These are phyloP conservation scores for Fusarium sp. DNA, from an alignment of 2,329 filamentous ascomycete genomes.

Conservation along the genomic window DNA sequence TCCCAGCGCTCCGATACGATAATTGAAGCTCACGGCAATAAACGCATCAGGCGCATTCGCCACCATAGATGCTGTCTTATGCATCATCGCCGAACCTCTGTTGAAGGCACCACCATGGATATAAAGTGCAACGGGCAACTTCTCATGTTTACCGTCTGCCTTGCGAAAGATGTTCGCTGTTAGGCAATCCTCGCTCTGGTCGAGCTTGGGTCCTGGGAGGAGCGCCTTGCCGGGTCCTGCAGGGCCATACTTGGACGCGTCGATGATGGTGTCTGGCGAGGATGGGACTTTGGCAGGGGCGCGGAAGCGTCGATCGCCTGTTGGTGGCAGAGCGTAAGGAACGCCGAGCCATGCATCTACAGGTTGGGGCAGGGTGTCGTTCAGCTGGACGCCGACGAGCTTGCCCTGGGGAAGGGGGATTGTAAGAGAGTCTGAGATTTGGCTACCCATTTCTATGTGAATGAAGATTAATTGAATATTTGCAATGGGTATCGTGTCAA, in stretches of 20 bases:
- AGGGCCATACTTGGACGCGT: constrained; percentile 54
- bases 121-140: constrained; percentile 63
- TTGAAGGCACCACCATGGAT: constrained; percentile 61
- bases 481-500: not conserved
- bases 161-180: constrained; percentile 64
- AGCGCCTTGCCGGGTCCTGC: constrained; percentile 42
- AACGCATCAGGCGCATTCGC: constrained; percentile 63
- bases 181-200: constrained; percentile 64
- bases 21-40: constrained; percentile 61
- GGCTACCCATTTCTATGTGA: constrained; percentile 32
- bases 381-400: constrained; percentile 34
- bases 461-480: not conserved
- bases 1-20: constrained; percentile 68
- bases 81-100: constrained; percentile 63
- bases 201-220: constrained; percentile 39
- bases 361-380: constrained; percentile 37
- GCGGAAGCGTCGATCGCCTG: constrained; percentile 59
- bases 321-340: constrained; percentile 60
- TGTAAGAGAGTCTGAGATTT: constrained; percentile 17
- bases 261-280: constrained; percentile 45
- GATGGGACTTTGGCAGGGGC: constrained; percentile 47
- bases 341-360: constrained; percentile 60
- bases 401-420: constrained; percentile 39
- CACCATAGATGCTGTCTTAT: constrained; percentile 72
- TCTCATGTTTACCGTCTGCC: constrained; percentile 37